phyloP scores from a whole-genome alignment of 1,284 basidiomycete genomes.

The Stygiomarasmius scandens region DNA sequence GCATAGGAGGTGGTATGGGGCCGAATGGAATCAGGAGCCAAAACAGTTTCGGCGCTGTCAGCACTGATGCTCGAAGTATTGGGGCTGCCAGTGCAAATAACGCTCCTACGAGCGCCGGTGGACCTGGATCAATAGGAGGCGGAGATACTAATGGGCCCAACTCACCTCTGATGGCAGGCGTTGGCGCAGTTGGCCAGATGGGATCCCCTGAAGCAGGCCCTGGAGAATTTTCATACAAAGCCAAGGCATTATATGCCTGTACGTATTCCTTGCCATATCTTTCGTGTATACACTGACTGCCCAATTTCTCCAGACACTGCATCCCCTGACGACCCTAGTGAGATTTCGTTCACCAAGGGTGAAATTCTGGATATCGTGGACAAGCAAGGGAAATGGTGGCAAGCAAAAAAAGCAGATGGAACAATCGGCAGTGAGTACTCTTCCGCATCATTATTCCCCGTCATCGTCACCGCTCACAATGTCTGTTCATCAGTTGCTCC shows the following conservation, averaged over 20 bases:
- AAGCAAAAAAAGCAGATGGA: constrained; percentile 86
- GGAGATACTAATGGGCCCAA: constrained; percentile 50
- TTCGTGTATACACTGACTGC: constrained; percentile 17
- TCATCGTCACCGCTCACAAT: constrained; percentile 19
- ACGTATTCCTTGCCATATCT: constrained; percentile 34
- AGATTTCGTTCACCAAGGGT: constrained; percentile 93
- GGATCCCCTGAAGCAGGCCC: constrained; percentile 24
- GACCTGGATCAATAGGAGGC: constrained; percentile 47
- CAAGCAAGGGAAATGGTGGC: constrained; percentile 96
- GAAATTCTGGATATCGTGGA: constrained; percentile 95
- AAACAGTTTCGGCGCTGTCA: constrained; percentile 62
- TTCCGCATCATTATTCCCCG: constrained; percentile 5
- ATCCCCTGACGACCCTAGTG: constrained; percentile 92
- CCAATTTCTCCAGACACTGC: constrained; percentile 70
- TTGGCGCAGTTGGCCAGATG: constrained; percentile 51
- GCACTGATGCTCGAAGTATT: constrained; percentile 50
- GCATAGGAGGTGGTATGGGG: constrained; percentile 40
- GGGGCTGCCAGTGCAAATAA: constrained; percentile 49
- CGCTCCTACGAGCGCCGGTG: constrained; percentile 37
- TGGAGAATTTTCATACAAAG: constrained; percentile 62
- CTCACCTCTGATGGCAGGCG: constrained; percentile 70
- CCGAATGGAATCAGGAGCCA: constrained; percentile 55
- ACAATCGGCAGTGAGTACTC: constrained; percentile 74
- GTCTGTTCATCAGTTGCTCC: constrained; percentile 60
- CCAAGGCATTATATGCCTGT: constrained; percentile 90